Evolutionary conservation across 2,329 filamentous ascomycete species (phyloP), one percentile per base, ranked within the genome.

Genomic region (Aspergillus eucalypticola): DNA sequence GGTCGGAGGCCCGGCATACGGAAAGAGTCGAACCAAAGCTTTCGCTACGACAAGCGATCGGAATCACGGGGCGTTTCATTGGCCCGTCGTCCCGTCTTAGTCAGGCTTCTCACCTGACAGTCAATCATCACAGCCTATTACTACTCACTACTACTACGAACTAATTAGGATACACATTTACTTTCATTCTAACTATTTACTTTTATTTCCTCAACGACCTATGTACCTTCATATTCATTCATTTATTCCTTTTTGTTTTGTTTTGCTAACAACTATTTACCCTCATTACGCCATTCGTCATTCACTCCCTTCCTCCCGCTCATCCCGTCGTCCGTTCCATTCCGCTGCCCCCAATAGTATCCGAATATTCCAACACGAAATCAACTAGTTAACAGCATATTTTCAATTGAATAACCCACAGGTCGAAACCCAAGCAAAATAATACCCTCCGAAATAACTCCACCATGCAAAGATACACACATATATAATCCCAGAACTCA

Each of bases 21-120:
- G 63, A 56, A 59, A 59, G 59, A 65, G 61, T 62, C 58, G 60
- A 65, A 66, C 71, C 71, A 73, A 72, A 75, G 71, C 71, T 75
- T 75, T 74, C 72, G 69, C 69, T 75, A 67, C 59, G 56, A 58
- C 58, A 65, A 74, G 71, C 69, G 71, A 71, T 76, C 74, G 73
- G 74, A 76, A 78, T 76, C 74, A 74, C 71, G 70, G 64, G 66
- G 66, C 66, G 63, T 64, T 67, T 78, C 70, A 78, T 78, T 78
- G 76, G 76, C 66, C 66, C 65, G 60, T 54, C 54, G 60, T 59
- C 61, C 63, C 63, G 38, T 54, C 59, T 54, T 54, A 54, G 59
- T 58, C 55, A 61, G 50, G 17, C 41, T 17, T 17, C 39, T 44
- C 53, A 55, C 53, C 39, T 55, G 53, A 55, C 39, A 38, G 42